Conservation (phyloP, 2,329 filamentous ascomycete genomes). For the Dothistroma pini region DNA sequence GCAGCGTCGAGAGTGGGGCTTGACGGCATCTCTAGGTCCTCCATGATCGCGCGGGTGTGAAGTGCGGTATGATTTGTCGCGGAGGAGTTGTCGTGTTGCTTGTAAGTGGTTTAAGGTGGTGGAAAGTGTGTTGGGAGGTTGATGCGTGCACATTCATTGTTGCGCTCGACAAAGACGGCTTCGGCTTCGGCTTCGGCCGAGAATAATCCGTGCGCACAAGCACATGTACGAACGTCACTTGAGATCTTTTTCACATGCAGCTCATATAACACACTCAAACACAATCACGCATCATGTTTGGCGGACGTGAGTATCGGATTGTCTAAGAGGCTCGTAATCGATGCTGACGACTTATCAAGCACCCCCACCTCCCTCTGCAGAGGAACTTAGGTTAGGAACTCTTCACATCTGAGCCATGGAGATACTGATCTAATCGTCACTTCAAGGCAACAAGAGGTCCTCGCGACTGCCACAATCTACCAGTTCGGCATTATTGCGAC, state of each 20-base stretch:
- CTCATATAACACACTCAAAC: background rate
- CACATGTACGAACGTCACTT: background rate
- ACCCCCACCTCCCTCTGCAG: slow-evolving; percentile 65
- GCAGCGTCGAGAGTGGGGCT: slow-evolving; percentile 39
- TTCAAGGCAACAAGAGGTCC: slow-evolving; percentile 60
- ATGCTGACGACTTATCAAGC: slow-evolving; percentile 41
- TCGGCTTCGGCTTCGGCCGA: background rate
- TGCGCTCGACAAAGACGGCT: slow-evolving; percentile 4
- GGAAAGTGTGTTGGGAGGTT: background rate
- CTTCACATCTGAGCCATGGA: no score
- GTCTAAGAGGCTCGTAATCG: slow-evolving; percentile 7
- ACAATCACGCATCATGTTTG: slow-evolving; percentile 26
- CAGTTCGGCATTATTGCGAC: slow-evolving; percentile 62
- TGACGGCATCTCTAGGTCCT: slow-evolving; percentile 39
- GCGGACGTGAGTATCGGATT: slow-evolving; percentile 22
- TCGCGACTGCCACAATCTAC: slow-evolving; percentile 65
- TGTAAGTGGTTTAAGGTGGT: background rate
- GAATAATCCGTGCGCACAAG: no score
- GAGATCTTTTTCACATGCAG: background rate
- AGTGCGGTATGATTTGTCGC: background rate
- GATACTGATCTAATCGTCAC: no score
- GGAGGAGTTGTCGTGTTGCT: background rate
- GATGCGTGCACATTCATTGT: slow-evolving; percentile 1
- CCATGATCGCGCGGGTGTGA: slow-evolving; percentile 32
- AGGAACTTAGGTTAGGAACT: no score